Base-by-base conservation (phyloP, 371 early-diverging fungal species). In the Capillidium heterosporum region DNA sequence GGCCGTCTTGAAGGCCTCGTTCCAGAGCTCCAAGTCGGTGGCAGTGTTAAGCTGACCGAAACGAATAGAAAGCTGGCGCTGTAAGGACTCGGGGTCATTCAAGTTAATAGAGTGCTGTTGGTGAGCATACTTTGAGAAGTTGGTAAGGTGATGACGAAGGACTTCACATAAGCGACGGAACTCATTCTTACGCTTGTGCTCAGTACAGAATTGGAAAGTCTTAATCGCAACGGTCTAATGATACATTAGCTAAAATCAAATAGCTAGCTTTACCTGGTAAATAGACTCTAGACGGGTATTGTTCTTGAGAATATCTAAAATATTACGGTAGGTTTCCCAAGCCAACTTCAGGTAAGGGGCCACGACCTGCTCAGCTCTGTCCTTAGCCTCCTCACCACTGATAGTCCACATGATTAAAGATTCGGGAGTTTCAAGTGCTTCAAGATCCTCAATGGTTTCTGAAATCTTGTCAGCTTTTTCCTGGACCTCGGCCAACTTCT, bases 241-340 rank as follows among this genome's bases (percentile, higher is more conserved):
- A 48, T 42, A 32, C 4, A 28, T 5, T 60, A n/a, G 15, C 32
- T 26, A 23, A 46, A 29, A 23, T 5, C 17, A 23, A 23, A 17
- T 21, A 48, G 17, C 27, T 3, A 21, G n/a, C 47, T 69, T 58
- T 55, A 71, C 75, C 69, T 95, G 95, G 74, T 98, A 98, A 32
- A 95, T 77, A 2, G 78, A 67, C 70, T 98, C 98, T 56, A 98
- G 75, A 43, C 90, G 79, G 58, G 88, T 83, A 65, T 96, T 96
- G 82, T 95, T 95, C 61, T 93, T 77, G 67, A 96, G 73, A 48
- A 92, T 87, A 65, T 98, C 97, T 48, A 98, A 77, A 31, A 90
- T 84, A 57, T 90, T 94, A 58, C 98, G 81, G 74, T 95, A 96
- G 19, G 87, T 85, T 72, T 98, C 98, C 98, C 98, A 98, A 65